phyloP scores from a whole-genome alignment of 2,329 filamentous ascomycete species.

The Nigrospora osmanthi region DNA sequence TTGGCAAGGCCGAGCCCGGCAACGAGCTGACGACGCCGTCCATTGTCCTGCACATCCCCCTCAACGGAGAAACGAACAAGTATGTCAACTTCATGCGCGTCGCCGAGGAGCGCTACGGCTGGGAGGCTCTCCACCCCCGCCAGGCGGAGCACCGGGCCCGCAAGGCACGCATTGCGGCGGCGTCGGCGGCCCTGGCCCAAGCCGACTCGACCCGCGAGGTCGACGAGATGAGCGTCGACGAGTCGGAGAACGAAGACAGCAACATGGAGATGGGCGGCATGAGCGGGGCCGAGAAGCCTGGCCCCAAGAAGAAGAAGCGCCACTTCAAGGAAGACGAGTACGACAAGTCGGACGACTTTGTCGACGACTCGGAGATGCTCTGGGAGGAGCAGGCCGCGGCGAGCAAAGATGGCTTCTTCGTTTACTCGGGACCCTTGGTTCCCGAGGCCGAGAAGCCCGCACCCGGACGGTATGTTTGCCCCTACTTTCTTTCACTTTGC shows the following conservation, averaged over 20 bases:
- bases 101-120: slow-evolving; percentile 89
- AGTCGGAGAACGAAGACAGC: slow-evolving; percentile 68
- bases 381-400: slow-evolving; percentile 96
- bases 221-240: slow-evolving; percentile 79
- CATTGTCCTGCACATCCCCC: slow-evolving; percentile 75
- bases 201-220: slow-evolving; percentile 60
- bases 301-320: slow-evolving; percentile 62
- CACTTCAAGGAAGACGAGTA: slow-evolving; percentile 78
- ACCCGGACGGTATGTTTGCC: slow-evolving; percentile 36
- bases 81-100: slow-evolving; percentile 93
- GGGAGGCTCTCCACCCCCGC: slow-evolving; percentile 86
- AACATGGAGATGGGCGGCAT: slow-evolving; percentile 80
- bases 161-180: slow-evolving; percentile 79
- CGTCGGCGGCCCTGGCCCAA: slow-evolving; percentile 77
- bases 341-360: slow-evolving; percentile 75
- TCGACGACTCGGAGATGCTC: slow-evolving; percentile 87
- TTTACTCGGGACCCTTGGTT: slow-evolving; percentile 88
- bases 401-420: slow-evolving; percentile 94
- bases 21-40: slow-evolving; percentile 58
- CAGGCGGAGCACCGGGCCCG: slow-evolving; percentile 83
- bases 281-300: slow-evolving; percentile 52
- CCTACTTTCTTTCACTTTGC: background rate
- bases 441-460: slow-evolving; percentile 74
- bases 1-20: slow-evolving; percentile 50
- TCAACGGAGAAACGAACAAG: slow-evolving; percentile 77